Evolutionary conservation across 805 yeast species (phyloP), one percentile per base, ranked within the genome.

Genomic region (Saccharomycopsis sp.): DNA sequence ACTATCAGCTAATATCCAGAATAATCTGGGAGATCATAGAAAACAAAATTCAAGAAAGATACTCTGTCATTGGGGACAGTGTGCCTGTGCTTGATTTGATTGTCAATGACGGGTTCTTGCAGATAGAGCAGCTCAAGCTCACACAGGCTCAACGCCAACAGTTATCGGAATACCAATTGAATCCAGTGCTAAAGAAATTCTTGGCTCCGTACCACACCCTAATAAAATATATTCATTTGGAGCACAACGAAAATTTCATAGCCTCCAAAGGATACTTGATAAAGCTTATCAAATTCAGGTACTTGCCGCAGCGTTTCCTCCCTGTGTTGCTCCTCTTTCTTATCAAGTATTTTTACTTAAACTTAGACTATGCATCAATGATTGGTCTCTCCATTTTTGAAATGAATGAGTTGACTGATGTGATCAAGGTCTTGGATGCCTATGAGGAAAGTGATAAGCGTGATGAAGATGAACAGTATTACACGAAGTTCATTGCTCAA

Each of bases 131-230:
- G 0, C 61, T 59, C 34, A 58, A 60, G 5, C 61, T 70, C 50
- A 16, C 48, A 12, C 48, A n/a, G 21, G 8, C 21, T 5, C 21
- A 56, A 37, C 21, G 34, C n/a, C 52, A 53, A 18, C 48, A 56
- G 24, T 16, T 55, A 29, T 16, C 48, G 3, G 40, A 52, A 3
- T 52, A 53, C 21, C 67, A 70, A 18, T 71, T 80, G 14, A 77
- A 82, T 47, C 83, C 89, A 15, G 74, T 82, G 1, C 75, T 87
- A 64, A 79, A 83, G 62, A 91, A 87, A 67, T 79, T 87, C 24
- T 67, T 87, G 54, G 72, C 92, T 3, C 94, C 94, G 51, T 83
- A 86, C 66, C 90, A 85, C 1, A 80, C 85, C 0, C 71, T 87
- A 23, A 74, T 75, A 59, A 78, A 78, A 60, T 82, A 79, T 64